A percentile compares a stretch with the other conserved stretches of the same genome.
Conservation (phyloP, 73 alveolate species). For the Uronychia setigera region DNA sequence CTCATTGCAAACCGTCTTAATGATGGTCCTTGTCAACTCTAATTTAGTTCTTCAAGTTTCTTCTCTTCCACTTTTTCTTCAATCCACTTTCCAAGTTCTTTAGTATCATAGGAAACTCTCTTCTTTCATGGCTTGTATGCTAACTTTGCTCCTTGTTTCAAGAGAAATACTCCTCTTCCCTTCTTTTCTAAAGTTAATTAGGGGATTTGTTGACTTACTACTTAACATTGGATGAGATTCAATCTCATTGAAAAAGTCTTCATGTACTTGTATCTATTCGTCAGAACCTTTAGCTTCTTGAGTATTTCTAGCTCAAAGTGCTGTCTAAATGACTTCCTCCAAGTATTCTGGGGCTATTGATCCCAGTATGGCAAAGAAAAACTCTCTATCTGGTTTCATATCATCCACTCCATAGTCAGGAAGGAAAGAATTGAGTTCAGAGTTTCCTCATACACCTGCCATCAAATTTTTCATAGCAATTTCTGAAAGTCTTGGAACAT, state of each 20-base stretch:
- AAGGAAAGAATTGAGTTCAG: not conserved
- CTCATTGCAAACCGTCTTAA: too few relatives aligned
- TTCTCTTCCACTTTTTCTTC: too few relatives aligned
- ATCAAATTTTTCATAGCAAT: not conserved
- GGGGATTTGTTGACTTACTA: not conserved
- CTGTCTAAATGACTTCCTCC: not conserved
- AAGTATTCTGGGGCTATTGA: not conserved
- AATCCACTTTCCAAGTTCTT: too few relatives aligned
- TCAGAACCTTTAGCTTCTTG: too few relatives aligned
- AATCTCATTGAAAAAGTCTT: not conserved
- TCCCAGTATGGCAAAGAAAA: not conserved
- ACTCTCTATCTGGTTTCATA: not conserved
- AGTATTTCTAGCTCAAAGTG: not conserved
- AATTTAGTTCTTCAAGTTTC: too few relatives aligned
- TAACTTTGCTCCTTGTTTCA: not conserved
- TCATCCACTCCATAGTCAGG: not conserved
- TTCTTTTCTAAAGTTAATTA: not conserved
- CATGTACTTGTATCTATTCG: not conserved
- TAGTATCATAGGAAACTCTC: not conserved
- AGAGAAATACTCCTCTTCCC: slow-evolving; percentile 16
- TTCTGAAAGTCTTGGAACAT: not conserved
- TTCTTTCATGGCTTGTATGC: not conserved
- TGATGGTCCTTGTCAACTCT: too few relatives aligned
- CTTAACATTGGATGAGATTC: not conserved
- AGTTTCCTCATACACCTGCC: not conserved